Evolutionary conservation across 805 yeast species (phyloP).

Genomic region (Zygosaccharomyces kombuchaensis): DNA sequence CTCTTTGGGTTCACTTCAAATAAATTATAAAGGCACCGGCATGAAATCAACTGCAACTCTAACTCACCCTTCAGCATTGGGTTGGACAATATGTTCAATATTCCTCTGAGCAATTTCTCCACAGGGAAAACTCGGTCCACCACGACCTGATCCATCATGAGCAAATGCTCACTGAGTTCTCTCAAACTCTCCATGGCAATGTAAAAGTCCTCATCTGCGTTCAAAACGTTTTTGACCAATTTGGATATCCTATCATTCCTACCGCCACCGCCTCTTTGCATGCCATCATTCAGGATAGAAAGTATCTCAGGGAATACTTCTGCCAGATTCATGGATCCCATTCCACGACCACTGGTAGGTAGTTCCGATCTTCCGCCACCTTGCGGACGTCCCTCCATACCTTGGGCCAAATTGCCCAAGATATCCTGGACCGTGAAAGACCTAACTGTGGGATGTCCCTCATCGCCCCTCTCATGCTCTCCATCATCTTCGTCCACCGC

Average conservation of each 20-base stretch:
- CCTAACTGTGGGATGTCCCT: slow-evolving; percentile 19
- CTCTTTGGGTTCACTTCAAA: slow-evolving; percentile 69
- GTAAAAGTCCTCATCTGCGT: slow-evolving; percentile 49
- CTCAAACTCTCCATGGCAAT: slow-evolving; percentile 58
- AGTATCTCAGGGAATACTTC: slow-evolving; percentile 40
- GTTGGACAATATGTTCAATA: slow-evolving; percentile 56
- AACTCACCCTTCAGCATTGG: slow-evolving; percentile 57
- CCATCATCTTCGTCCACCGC: slow-evolving; percentile 20
- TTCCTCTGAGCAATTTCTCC: slow-evolving; percentile 46
- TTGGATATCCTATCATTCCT: slow-evolving; percentile 23
- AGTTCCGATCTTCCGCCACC: slow-evolving; percentile 4
- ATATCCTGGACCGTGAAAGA: slow-evolving; percentile 14
- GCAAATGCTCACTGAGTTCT: slow-evolving; percentile 57
- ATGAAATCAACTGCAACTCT: slow-evolving; percentile 78
- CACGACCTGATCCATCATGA: slow-evolving; percentile 63
- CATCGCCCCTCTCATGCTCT: slow-evolving; percentile 21
- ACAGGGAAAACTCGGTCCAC: slow-evolving; percentile 65
- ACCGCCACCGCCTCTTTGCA: slow-evolving; percentile 11
- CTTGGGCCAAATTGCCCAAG: slow-evolving; percentile 16
- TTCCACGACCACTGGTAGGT: slow-evolving; percentile 6
- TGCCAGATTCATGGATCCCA: slow-evolving; percentile 22
- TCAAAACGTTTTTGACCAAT: slow-evolving; percentile 27
- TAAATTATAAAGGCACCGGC: slow-evolving; percentile 77
- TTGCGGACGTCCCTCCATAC: slow-evolving; percentile 4
- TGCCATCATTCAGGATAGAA: slow-evolving; percentile 31